Conservation (phyloP, 257 asterid species). For the Capsicum pubescens region DNA sequence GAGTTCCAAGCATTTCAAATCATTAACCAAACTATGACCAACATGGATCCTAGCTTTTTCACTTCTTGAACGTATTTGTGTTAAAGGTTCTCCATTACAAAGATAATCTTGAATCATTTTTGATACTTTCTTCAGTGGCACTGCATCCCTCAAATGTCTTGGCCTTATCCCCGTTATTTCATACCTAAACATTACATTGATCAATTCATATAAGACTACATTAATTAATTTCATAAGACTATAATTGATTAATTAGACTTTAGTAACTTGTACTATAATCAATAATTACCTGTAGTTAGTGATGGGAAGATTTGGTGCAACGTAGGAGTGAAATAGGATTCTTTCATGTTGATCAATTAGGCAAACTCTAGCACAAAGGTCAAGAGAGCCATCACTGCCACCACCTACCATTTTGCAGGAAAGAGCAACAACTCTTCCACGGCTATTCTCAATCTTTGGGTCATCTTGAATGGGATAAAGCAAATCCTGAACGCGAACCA, state of each 20-base stretch:
- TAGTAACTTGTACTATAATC: neutral
- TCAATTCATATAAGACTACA: slow-evolving; percentile 20
- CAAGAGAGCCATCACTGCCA: slow-evolving; percentile 83
- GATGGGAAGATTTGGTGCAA: slow-evolving; percentile 73
- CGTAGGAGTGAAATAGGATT: slow-evolving; percentile 71
- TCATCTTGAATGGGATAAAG: slow-evolving; percentile 74
- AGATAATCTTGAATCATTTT: slow-evolving; percentile 81
- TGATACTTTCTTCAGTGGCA: slow-evolving; percentile 67
- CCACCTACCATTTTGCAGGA: slow-evolving; percentile 96
- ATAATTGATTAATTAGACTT: neutral
- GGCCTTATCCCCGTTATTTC: slow-evolving; percentile 79
- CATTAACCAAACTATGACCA: slow-evolving; percentile 85
- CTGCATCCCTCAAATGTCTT: slow-evolving; percentile 75
- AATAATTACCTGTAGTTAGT: slow-evolving; percentile 73
- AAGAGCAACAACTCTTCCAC: slow-evolving; percentile 71
- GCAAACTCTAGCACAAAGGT: slow-evolving; percentile 87
- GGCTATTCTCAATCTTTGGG: slow-evolving; percentile 57
- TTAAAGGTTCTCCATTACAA: slow-evolving; percentile 85
- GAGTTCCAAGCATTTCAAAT: slow-evolving; percentile 72
- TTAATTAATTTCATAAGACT: neutral
- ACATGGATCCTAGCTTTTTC: slow-evolving; percentile 80
- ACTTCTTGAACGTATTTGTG: slow-evolving; percentile 80
- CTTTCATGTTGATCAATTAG: slow-evolving; percentile 72
- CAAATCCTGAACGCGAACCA: slow-evolving; percentile 47
- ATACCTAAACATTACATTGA: slow-evolving; percentile 47